Evolutionary conservation across 1,139 yeast species (phyloP), one percentile per base, ranked within the genome.

Genomic region (Geotrichum histeridarum): DNA sequence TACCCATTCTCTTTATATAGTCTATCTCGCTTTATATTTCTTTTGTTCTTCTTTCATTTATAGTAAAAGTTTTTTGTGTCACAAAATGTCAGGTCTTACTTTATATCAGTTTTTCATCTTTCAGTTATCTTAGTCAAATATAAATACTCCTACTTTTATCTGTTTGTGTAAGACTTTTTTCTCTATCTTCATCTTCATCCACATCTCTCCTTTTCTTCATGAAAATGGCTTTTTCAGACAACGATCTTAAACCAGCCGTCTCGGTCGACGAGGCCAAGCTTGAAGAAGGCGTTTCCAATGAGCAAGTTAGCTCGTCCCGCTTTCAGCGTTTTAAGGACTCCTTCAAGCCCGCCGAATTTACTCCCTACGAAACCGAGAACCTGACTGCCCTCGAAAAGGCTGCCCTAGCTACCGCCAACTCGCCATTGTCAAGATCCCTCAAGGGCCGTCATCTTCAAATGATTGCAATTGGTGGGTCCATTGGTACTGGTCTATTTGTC

Each of bases 381-480:
- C 57, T 64, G 58, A 60, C 62, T n/a, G 66, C 59, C 18, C 42
- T 63, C 11, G 67, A 66, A 51, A 56, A 55, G 31, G 63, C 67
- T 2, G 67, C 66, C 38, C 53, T 57, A 14, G 68, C 68, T 30
- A 65, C 70, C 8, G 65, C 70, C 8, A 61, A 62, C 42, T 60
- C 78, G 12, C 77, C 77, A 1, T 66, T 77, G 53, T 66, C 67
- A 38, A 66, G 79, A 54, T 68, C 70, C 5, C 70, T 78, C 57
- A 73, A 77, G 60, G 70, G 72, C 51, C 73, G 84, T 54, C 86
- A 81, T 61, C 51, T 60, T 74, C 79, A 82, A 62, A 79, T 84
- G 84, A 86, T 88, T 59, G 87, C 95, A 41, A 76, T 88, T 50
- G 95, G 94, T 17, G 87, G 94, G 18, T 85, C 91, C 60, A 84